Base-by-base conservation (phyloP, 176 grass and related monocot genomes). In the Alloteropsis semialata region DNA sequence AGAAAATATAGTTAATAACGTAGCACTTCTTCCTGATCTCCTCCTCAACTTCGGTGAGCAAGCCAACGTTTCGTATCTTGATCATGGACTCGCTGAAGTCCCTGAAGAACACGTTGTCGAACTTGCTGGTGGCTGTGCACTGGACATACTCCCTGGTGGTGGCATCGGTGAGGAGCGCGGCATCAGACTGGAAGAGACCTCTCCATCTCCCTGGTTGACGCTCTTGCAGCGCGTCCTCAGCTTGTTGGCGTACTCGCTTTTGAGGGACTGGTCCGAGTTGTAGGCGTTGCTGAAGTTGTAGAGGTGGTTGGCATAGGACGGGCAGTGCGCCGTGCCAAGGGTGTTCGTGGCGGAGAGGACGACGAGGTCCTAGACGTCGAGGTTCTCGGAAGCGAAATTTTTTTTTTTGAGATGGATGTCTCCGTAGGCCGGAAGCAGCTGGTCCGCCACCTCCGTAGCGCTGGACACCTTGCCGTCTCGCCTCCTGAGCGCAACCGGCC, bases 21-120 rank as follows among this genome's bases (percentile, higher is more conserved):
- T 75, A 79, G 80, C 92, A 94, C 34, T 76, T 89, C 81, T 90
- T 90, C 70, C 93, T 88, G 59, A 95, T 92, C 63, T 90, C 90
- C 3, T 89, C 93, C 37, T 85, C 11, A 0, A 25, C 59, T 16
- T 85, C 90, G 3, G 90, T 95, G 45, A 92, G 81, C 7, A 95
- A 87, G 27, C 36, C 87, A 22, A 68, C 29, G 44, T 63, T 81
- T 0, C 86, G 87, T 89, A 94, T 94, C 87, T 90, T 90, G n/a
- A 69, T 81, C 93, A 95, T 88, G 5, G 90, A 85, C 45, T 55
- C 84, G 1, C 51, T 51, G 16, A 95, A 96, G 44, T 96, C 93
- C 3, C 6, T 48, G 70, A 92, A 92, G 56, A 96, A 92, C 3
- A 22, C 66, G 13, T 13, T 50, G n/a, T 88, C 82, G 6, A 69